These are phyloP conservation scores for Mytilinidion resinicola DNA, from an alignment of 495 filamentous ascomycete genomes.

Conservation along the genomic window DNA sequence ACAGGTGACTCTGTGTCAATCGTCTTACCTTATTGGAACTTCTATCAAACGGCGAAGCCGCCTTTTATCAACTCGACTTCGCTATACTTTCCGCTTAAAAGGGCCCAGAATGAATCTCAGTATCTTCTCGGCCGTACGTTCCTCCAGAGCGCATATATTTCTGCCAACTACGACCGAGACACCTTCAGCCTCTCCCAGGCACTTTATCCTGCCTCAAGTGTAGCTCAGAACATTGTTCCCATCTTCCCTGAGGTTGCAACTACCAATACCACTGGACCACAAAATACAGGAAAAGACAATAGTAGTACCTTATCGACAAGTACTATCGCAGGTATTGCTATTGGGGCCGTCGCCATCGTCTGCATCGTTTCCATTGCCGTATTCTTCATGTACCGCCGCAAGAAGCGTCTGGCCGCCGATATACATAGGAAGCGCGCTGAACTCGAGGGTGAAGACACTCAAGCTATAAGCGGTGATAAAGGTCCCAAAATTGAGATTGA, in stretches of 20 bases:
- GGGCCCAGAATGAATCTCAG: slow-evolving; percentile 31
- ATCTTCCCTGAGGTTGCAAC: slow-evolving; percentile 17
- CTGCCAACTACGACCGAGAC: slow-evolving; percentile 30
- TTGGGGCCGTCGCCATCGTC: slow-evolving; percentile 17
- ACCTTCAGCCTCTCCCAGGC: slow-evolving; percentile 35
- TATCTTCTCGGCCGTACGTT: slow-evolving; percentile 35
- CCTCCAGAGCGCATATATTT: slow-evolving; percentile 34
- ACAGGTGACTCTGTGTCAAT: slow-evolving; percentile 26
- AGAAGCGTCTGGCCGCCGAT: background rate
- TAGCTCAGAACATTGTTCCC: slow-evolving; percentile 24
- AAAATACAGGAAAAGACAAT: background rate
- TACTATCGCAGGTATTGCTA: slow-evolving; percentile 30
- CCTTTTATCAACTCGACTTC: slow-evolving; percentile 24
- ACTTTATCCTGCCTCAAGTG: slow-evolving; percentile 15
- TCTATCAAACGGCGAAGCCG: slow-evolving; percentile 30
- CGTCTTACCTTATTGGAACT: slow-evolving; percentile 33
- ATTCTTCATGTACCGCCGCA: slow-evolving; percentile 12
- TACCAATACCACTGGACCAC: background rate
- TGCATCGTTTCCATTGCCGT: slow-evolving; percentile 5
- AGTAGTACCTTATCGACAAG: slow-evolving; percentile 11
- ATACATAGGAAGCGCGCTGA: slow-evolving; percentile 11
- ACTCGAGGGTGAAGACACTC: slow-evolving; percentile 15
- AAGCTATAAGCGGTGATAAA: slow-evolving; percentile 3
- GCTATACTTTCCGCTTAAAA: slow-evolving; percentile 34
- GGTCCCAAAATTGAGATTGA: slow-evolving; percentile 8